These are phyloP conservation scores for Stephanodiscus minutulus DNA, from an alignment of 108 stramenopile genomes.

Conservation along the genomic window DNA sequence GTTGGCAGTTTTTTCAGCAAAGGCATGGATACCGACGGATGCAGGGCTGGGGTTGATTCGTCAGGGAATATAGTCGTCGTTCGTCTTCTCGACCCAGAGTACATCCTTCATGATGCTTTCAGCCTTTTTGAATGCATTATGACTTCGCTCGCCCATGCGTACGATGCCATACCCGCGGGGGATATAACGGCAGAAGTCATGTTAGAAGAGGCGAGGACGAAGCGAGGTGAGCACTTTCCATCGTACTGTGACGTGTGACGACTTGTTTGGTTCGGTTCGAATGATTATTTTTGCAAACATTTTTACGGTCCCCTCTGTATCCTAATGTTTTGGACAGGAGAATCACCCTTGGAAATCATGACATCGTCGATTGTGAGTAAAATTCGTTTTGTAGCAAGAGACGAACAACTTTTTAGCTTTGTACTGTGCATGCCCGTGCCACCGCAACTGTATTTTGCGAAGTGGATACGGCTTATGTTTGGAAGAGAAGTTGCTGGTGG, in stretches of 20 bases:
- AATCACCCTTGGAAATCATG: constrained; percentile 55
- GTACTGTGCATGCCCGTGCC: constrained; percentile 42
- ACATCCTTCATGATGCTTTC: constrained; percentile 55
- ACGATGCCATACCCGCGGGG: constrained; percentile 53
- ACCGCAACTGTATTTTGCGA: constrained; percentile 59
- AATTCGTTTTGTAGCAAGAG: constrained; percentile 58
- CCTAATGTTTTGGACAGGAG: not conserved
- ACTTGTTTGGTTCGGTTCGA: not conserved
- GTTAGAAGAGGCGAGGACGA: constrained; percentile 19
- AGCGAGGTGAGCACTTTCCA: constrained; percentile 12
- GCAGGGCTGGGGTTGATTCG: constrained; percentile 42
- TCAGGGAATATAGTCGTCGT: constrained; percentile 37
- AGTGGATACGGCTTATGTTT: constrained; percentile 83
- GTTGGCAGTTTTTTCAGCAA: not conserved
- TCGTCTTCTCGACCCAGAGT: constrained; percentile 52
- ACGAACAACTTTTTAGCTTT: constrained; percentile 51
- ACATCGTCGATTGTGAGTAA: constrained; percentile 61
- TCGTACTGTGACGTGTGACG: not conserved
- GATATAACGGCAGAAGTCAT: constrained; percentile 21
- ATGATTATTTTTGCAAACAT: not conserved
- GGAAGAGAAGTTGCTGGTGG: constrained; percentile 63
- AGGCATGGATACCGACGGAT: constrained; percentile 12
- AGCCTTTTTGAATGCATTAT: constrained; percentile 63
- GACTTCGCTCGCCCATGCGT: constrained; percentile 59
- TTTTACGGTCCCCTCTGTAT: not conserved